Percentiles rank a stretch among this genome's conserved stretches.
Conservation (phyloP, 805 yeast genomes). For the Allodekkera sacchari region DNA sequence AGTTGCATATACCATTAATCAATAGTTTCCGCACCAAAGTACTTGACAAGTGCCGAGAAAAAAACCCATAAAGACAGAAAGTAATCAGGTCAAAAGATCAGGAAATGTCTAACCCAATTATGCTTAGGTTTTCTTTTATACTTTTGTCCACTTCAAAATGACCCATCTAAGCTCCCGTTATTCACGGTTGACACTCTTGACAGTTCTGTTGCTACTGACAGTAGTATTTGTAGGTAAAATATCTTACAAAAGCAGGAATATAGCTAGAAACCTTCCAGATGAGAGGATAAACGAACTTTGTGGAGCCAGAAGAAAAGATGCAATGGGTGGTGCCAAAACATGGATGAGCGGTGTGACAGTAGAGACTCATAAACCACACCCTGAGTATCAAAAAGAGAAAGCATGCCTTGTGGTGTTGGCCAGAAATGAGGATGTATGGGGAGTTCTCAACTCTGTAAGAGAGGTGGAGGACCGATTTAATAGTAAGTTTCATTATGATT, state of each 20-base stretch:
- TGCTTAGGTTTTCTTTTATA: no score
- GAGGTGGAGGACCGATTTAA: slow-evolving; percentile 88
- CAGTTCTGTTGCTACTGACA: slow-evolving; percentile 35
- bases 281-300: slow-evolving; percentile 2
- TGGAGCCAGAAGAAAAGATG: slow-evolving; percentile 4
- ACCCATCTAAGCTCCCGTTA: slow-evolving; percentile 41
- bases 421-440: slow-evolving; percentile 62
- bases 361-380: no score
- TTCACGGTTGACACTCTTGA: slow-evolving; percentile 39
- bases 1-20: no score
- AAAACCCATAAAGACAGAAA: no score
- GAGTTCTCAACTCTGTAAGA: slow-evolving; percentile 55
- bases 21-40: no score
- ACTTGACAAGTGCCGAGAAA: no score
- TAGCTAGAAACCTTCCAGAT: slow-evolving; percentile 4
- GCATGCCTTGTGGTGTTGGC: slow-evolving; percentile 81
- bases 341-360: slow-evolving; percentile 12
- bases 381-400: slow-evolving; percentile 48
- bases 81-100: no score
- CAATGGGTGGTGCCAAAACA: slow-evolving; percentile 8
- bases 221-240: slow-evolving; percentile 41
- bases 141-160: no score
- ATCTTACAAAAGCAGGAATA: slow-evolving; percentile 26
- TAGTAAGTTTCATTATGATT: slow-evolving; percentile 74
- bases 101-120: no score